Evolutionary conservation across 1,284 basidiomycete genomes (phyloP).

Genomic region (Ceratorhiza oryzae-sativae): DNA sequence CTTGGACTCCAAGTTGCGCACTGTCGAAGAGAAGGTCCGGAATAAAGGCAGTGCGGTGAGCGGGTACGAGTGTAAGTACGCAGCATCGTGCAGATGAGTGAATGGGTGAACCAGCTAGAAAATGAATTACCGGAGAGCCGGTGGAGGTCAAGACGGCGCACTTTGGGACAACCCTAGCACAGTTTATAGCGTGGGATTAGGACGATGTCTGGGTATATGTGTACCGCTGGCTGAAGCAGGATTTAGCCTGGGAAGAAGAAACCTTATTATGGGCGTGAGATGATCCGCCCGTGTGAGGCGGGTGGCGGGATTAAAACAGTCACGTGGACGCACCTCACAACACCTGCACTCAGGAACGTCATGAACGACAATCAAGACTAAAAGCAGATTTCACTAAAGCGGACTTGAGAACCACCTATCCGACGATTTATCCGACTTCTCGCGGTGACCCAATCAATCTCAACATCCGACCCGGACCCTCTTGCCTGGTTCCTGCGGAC

Average conservation of each 20-base stretch:
- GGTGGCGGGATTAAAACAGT: neutral
- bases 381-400: too few species aligned
- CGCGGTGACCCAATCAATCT: too few species aligned
- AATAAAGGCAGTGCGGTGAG: neutral
- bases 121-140: constrained; percentile 26
- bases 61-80: constrained; percentile 1
- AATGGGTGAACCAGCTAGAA: neutral
- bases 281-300: constrained; percentile 27
- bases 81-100: neutral
- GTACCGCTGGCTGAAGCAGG: neutral
- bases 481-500: too few species aligned
- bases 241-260: constrained; percentile 15
- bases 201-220: neutral
- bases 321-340: too few species aligned
- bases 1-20: constrained; percentile 33
- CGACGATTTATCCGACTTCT: too few species aligned
- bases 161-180: neutral
- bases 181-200: neutral
- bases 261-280: constrained; percentile 24
- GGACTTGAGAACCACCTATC: too few species aligned
- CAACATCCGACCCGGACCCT: too few species aligned
- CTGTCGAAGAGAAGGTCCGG: constrained; percentile 33
- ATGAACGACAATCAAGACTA: too few species aligned
- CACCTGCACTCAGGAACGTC: too few species aligned
- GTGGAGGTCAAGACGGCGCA: constrained; percentile 18